A percentile compares a stretch with the other conserved stretches of the same genome.
Conservation (phyloP, 495 filamentous ascomycete species). For the Aspergillus sparsus region DNA sequence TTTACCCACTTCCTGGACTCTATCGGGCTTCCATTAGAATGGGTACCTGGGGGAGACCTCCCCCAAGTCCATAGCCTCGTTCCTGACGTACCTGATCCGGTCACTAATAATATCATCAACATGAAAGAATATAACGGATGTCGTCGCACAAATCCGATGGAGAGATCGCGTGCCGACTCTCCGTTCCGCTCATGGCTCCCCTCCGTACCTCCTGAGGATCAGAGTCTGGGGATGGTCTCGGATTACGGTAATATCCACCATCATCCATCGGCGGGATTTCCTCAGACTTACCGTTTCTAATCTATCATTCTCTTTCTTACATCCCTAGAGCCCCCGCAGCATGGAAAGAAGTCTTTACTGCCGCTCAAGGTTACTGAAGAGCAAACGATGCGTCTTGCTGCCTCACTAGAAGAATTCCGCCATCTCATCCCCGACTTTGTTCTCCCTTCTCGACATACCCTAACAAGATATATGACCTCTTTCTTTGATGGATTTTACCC, state of each 20-base stretch:
- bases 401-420: constrained; percentile 40
- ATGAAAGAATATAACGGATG: constrained; percentile 27
- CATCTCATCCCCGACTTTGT: constrained; percentile 42
- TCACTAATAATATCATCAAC: constrained; percentile 3
- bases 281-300: not conserved
- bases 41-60: constrained; percentile 37
- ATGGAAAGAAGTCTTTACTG: constrained; percentile 24
- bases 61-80: constrained; percentile 32
- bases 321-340: constrained; percentile 35
- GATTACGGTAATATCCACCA: constrained; percentile 34
- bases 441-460: constrained; percentile 40
- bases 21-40: constrained; percentile 42
- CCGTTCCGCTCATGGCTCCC: constrained; percentile 46
- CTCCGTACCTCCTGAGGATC: constrained; percentile 40
- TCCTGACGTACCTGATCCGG: constrained; percentile 28
- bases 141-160: constrained; percentile 22
- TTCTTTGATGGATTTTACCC: constrained; percentile 17
- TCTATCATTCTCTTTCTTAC: constrained; percentile 1
- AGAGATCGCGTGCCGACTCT: constrained; percentile 39
- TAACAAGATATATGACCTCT: constrained; percentile 37
- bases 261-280: not conserved
- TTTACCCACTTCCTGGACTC: constrained; percentile 47
- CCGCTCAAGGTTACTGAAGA: constrained; percentile 41
- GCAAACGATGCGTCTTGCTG: constrained; percentile 38
- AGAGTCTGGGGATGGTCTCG: constrained; percentile 38